Evolutionary conservation across 768 basidiomycete species (phyloP).

Genomic region (Suillus occidentalis): DNA sequence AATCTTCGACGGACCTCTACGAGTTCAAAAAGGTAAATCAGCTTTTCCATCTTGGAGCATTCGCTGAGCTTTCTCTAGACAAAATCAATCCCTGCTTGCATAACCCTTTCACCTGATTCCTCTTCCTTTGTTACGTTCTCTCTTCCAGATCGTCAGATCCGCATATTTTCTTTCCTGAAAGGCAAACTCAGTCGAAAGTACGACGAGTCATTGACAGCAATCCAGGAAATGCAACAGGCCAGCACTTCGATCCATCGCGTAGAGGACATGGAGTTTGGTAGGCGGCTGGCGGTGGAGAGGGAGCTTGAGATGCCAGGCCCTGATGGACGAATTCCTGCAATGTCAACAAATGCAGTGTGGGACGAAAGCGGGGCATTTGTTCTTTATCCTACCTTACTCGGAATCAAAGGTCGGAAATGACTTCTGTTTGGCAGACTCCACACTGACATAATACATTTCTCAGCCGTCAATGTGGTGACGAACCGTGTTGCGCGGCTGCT

Average conservation of each 20-base stretch:
- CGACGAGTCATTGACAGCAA: slow-evolving; percentile 89
- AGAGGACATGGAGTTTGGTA: slow-evolving; percentile 99
- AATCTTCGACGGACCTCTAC: slow-evolving; percentile 90
- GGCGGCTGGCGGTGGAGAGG: slow-evolving; percentile 88
- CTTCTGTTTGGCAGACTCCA: background rate
- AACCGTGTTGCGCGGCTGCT: slow-evolving; percentile 87
- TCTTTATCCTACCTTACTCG: slow-evolving; percentile 89
- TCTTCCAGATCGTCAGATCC: slow-evolving; percentile 89
- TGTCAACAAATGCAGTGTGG: slow-evolving; percentile 92
- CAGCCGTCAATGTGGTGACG: slow-evolving; percentile 93
- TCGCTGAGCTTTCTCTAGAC: slow-evolving; percentile 47
- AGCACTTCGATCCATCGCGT: slow-evolving; percentile 90
- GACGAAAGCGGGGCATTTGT: slow-evolving; percentile 97
- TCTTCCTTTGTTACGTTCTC: slow-evolving; percentile 93
- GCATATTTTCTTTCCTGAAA: slow-evolving; percentile 87
- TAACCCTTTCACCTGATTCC: slow-evolving; percentile 88
- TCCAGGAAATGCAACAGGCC: slow-evolving; percentile 99
- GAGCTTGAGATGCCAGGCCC: slow-evolving; percentile 85
- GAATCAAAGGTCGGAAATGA: slow-evolving; percentile 78
- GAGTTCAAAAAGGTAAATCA: slow-evolving; percentile 91
- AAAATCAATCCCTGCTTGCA: slow-evolving; percentile 87
- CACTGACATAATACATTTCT: slow-evolving; percentile 1
- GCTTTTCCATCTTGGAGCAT: background rate
- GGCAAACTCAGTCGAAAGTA: slow-evolving; percentile 92
- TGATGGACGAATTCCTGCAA: slow-evolving; percentile 68